Conservation (phyloP, 495 filamentous ascomycete genomes). For the Trichocladium uniseriatum region DNA sequence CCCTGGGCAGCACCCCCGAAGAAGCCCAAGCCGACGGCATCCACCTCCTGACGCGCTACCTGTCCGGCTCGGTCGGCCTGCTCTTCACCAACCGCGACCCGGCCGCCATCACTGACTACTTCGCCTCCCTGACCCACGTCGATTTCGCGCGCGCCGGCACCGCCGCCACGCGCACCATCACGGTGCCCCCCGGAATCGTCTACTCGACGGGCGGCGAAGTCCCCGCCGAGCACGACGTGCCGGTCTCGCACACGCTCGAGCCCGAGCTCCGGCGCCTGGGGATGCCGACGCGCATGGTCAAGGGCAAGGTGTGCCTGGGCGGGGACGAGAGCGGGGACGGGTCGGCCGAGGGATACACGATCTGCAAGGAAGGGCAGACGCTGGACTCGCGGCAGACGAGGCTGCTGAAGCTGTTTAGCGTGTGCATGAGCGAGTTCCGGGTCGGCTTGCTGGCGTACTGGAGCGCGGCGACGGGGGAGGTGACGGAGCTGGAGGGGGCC, state of each 20-base stretch:
- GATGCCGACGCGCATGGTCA: constrained; percentile 76
- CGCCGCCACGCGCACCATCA: constrained; percentile 60
- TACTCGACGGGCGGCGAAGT: constrained; percentile 71
- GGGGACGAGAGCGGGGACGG: constrained; percentile 49
- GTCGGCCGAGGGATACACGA: constrained; percentile 42
- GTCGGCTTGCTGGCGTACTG: constrained; percentile 70
- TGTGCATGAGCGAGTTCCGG: constrained; percentile 79
- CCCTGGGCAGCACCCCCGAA: constrained; percentile 66
- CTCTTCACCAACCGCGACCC: constrained; percentile 75
- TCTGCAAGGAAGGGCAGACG: constrained; percentile 73
- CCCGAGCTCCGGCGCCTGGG: constrained; percentile 76
- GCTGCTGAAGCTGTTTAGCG: constrained; percentile 86
- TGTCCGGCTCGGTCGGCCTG: constrained; percentile 76
- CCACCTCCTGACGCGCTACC: constrained; percentile 55
- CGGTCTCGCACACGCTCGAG: constrained; percentile 78
- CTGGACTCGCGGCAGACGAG: constrained; percentile 84
- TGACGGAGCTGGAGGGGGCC: constrained; percentile 49
- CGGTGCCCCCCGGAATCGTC: constrained; percentile 67
- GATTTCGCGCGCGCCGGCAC: constrained; percentile 89
- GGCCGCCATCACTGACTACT: constrained; percentile 53
- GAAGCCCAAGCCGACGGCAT: constrained; percentile 68
- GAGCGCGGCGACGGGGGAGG: constrained; percentile 48
- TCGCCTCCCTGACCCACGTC: constrained; percentile 53
- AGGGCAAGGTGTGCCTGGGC: constrained; percentile 79
- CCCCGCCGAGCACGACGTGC: constrained; percentile 69